Conservation (phyloP, 2,329 filamentous ascomycete genomes). For the Ilyonectria mors-panacis region DNA sequence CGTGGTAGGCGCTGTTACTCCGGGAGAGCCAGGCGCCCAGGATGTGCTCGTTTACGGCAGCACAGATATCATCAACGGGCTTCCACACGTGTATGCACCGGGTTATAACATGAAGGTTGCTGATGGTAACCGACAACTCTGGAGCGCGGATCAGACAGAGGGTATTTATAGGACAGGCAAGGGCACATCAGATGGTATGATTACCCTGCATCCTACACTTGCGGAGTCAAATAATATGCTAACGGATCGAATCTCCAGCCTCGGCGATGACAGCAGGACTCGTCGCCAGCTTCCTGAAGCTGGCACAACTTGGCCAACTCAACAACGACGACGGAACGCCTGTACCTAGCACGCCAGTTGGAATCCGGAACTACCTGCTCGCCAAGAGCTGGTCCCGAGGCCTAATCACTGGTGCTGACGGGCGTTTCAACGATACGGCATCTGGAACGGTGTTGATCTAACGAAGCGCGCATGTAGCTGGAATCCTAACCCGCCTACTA, state of each 20-base stretch:
- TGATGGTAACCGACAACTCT: not conserved
- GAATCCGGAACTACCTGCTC: constrained; percentile 3
- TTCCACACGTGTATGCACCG: constrained; percentile 13
- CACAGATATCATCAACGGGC: not conserved
- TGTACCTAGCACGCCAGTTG: not conserved
- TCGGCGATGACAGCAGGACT: constrained; percentile 5
- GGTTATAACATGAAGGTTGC: not conserved
- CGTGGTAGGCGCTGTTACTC: constrained; percentile 3
- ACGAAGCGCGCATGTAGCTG: not conserved
- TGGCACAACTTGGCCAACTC: not conserved
- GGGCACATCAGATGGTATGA: constrained; percentile 3
- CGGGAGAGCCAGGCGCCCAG: not conserved
- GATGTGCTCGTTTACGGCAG: not conserved
- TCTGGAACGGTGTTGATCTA: constrained; percentile 13
- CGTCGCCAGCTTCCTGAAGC: constrained; percentile 3
- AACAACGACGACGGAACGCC: not conserved
- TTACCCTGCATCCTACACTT: not conserved
- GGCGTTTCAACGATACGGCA: not conserved
- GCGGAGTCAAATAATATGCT: not conserved
- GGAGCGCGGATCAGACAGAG: not conserved
- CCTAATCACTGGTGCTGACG: not conserved
- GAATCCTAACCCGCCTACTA: not conserved
- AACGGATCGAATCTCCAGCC: not conserved
- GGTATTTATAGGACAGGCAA: not conserved
- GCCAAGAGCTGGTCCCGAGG: constrained; percentile 10